These are phyloP conservation scores for Monosporascus sp. DNA, from an alignment of 2,329 filamentous ascomycete species.

Conservation along the genomic window DNA sequence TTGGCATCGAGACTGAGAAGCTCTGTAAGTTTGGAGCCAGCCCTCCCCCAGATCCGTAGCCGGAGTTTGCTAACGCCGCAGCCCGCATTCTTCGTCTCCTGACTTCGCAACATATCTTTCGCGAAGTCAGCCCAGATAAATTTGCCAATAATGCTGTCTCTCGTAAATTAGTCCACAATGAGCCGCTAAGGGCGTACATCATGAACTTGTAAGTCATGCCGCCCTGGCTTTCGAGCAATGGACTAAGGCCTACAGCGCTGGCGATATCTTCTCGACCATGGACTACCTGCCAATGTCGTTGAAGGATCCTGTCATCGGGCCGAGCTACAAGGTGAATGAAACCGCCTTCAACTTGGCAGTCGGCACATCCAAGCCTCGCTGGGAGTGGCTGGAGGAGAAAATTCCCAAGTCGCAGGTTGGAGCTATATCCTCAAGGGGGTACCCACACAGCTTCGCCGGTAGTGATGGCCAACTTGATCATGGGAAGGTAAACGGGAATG, in stretches of 20 bases:
- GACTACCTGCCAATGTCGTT: constrained; percentile 11
- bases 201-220: background rate
- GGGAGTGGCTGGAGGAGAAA: constrained; percentile 12
- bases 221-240: background rate
- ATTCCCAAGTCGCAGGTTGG: constrained; percentile 8
- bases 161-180: background rate
- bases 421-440: constrained; percentile 1
- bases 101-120: background rate
- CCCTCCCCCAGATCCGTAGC: background rate
- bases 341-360: constrained; percentile 11
- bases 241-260: background rate
- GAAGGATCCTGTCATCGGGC: constrained; percentile 11
- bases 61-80: background rate
- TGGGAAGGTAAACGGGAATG: background rate
- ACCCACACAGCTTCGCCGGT: background rate
- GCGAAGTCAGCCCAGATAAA: background rate
- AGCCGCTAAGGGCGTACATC: background rate
- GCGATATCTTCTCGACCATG: constrained; percentile 2
- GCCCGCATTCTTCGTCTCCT: background rate
- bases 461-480: background rate
- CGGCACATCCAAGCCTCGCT: constrained; percentile 7
- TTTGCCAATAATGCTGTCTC: constrained; percentile 1
- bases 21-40: background rate
- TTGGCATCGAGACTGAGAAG: background rate
- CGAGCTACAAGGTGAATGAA: constrained; percentile 8